Evolutionary conservation across 805 yeast genomes (phyloP).

Genomic region (Saccharomyces kudriavzevii): DNA sequence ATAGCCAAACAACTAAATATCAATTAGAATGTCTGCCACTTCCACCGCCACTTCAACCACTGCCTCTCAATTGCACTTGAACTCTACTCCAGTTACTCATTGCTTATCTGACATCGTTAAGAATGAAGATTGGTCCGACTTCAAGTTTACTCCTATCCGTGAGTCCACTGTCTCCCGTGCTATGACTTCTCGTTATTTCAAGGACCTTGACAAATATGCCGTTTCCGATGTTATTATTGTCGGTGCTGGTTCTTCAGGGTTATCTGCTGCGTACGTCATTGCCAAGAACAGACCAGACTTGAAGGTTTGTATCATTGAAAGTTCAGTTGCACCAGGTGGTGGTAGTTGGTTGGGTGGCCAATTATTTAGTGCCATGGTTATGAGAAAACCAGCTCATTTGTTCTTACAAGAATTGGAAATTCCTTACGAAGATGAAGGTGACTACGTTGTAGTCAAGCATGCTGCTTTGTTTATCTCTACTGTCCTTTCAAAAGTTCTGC

Average conservation of each 20-base stretch:
- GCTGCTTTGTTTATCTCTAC: slow-evolving; percentile 74
- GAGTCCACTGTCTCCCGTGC: slow-evolving; percentile 76
- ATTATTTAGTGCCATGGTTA: slow-evolving; percentile 67
- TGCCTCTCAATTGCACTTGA: slow-evolving; percentile 12
- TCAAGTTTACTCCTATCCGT: slow-evolving; percentile 63
- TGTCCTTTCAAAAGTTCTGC: slow-evolving; percentile 56
- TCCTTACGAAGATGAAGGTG: slow-evolving; percentile 71
- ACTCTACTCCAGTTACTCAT: slow-evolving; percentile 17
- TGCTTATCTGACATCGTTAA: slow-evolving; percentile 28
- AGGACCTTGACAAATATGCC: slow-evolving; percentile 64
- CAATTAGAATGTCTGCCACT: slow-evolving; percentile 7
- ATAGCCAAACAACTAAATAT: neutral
- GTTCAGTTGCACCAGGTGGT: slow-evolving; percentile 71
- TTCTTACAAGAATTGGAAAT: slow-evolving; percentile 57
- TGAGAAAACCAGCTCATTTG: slow-evolving; percentile 70
- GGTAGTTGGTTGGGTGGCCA: slow-evolving; percentile 78
- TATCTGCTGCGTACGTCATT: slow-evolving; percentile 65
- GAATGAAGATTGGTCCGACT: slow-evolving; percentile 52
- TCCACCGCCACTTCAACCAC: slow-evolving; percentile 9
- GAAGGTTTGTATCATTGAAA: slow-evolving; percentile 65
- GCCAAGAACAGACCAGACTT: slow-evolving; percentile 70
- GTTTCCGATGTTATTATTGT: slow-evolving; percentile 68
- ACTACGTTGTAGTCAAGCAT: slow-evolving; percentile 71
- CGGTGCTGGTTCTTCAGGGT: slow-evolving; percentile 74
- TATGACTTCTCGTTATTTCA: slow-evolving; percentile 67